Percentiles rank a stretch among this genome's conserved stretches.
phyloP scores from a whole-genome alignment of 2,329 filamentous ascomycete species.

The Alternaria infectoria region DNA sequence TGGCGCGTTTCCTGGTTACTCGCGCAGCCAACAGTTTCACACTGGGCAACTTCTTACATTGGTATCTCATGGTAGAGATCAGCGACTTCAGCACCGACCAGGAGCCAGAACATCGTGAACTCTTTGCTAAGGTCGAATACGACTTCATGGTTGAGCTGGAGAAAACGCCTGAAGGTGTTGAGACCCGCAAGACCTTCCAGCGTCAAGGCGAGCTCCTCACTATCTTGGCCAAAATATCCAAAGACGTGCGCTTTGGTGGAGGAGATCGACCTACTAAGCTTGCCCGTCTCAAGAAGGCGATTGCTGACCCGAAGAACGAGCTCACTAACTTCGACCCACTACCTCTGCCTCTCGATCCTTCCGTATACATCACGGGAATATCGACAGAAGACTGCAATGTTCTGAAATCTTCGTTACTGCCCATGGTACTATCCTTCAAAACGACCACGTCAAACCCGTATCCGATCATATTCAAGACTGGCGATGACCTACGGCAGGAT shows the following conservation, averaged over 20 bases:
- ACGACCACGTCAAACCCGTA: conserved; percentile 79
- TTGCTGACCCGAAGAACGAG: conserved; percentile 91
- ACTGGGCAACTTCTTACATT: conserved; percentile 93
- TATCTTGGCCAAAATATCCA: conserved; percentile 85
- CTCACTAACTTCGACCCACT: conserved; percentile 82
- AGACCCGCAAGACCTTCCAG: conserved; percentile 76
- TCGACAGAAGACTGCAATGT: conserved; percentile 85
- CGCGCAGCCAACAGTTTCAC: conserved; percentile 87
- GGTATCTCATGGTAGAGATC: conserved; percentile 98
- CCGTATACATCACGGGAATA: conserved; percentile 77
- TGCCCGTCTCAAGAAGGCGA: conserved; percentile 80
- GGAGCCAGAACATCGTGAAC: conserved; percentile 74
- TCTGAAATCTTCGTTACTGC: conserved; percentile 93
- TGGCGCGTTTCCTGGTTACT: conserved; percentile 87
- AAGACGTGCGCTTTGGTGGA: conserved; percentile 81
- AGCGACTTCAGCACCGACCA: conserved; percentile 81
- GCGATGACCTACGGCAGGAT: conserved; percentile 94
- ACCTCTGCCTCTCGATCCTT: conserved; percentile 86
- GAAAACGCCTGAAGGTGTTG: conserved; percentile 70
- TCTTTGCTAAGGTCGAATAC: conserved; percentile 92
- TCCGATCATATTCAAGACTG: conserved; percentile 95
- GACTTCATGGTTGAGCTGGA: conserved; percentile 93
- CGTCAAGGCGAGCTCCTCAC: conserved; percentile 90
- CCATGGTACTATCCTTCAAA: conserved; percentile 89
- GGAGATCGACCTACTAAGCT: conserved; percentile 81